Evolutionary conservation across 306 rosid species (phyloP), one percentile per base, ranked within the genome.

Genomic region (Sechiopsis laciniata): DNA sequence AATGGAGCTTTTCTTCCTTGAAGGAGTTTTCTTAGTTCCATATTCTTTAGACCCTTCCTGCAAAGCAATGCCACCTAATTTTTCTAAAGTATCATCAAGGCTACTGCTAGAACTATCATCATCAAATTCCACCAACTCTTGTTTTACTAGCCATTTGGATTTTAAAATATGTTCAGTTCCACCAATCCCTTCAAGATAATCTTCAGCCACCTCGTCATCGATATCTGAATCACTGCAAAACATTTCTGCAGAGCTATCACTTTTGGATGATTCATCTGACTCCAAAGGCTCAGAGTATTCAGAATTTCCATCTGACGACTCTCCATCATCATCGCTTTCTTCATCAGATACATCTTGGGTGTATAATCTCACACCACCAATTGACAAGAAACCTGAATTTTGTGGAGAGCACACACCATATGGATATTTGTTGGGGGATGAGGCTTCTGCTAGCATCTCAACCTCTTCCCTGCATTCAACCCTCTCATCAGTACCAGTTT

Each of bases 101-200:
- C 84, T 72, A 53, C 81, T 74, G 80, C 87, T 84, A n/a, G 87
- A 88, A 85, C 86, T 78, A 63, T 85, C 87, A 32, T 79, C 85
- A 29, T 80, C 80, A n/a, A 87, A 88, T 52, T 53, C 80, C 40
- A 78, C 84, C 79, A 84, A 78, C 58, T 40, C 85, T 37, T 92
- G 79, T 75, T 79, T 80, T 57, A 85, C 80, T 87, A 94, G 83
- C 96, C 94, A 89, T 85, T 94, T 89, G 68, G 92, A 77, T 72
- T 80, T 82, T 54, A 91, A 74, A 74, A 94, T 76, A 76, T 81
- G 83, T 35, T 82, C 88, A 46, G 88, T 77, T 40, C 98, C 98
- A 71, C 97, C 98, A 86, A 90, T 88, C 67, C 97, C 97, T 80
- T 84, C 92, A 62, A 90, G 60, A 81, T 94, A 94, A 81, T 94